Base-by-base conservation (phyloP, 1,284 basidiomycete genomes). In the Ganoderma lucidum region DNA sequence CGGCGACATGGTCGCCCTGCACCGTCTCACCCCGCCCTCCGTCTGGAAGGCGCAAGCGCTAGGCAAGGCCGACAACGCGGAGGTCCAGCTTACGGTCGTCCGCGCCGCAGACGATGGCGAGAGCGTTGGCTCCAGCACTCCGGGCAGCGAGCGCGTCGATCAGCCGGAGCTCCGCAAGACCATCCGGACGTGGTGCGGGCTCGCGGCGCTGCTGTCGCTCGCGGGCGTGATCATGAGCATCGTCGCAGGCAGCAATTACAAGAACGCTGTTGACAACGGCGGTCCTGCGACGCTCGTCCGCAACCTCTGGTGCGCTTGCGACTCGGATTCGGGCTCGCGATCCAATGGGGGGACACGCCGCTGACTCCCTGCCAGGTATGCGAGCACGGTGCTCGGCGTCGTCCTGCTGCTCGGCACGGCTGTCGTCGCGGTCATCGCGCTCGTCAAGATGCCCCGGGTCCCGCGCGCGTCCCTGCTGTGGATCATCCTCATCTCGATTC, bases 121-220 rank as follows among this genome's bases (percentile, higher is more conserved):
- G 5, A 23, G 44, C 8, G 15, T 45, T 5, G 44, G 17, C 15
- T 8, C 6, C 44, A 19, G 15, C 32, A 42, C 17, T 6, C 37
- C 41, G 8, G 35, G 39, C 23, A 19, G 17, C 44, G 64, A 30
- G 19, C 8, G 42, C 39, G 74, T 68, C n/a, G 78, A 81, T 60
- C 71, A 77, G 42, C 78, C 78, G 17, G 69, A 71, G 2, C 66
- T 66, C 37, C 78, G 82, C 17, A 73, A 72, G 61, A 74, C 73
- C 75, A 78, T 78, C 67, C 78, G 81, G 44, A 75, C 75, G 41
- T 74, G 77, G 45, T 75, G 70, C 53, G 76, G 75, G 42, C 63
- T 65, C 9, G 62, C 75, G n/a, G 63, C 59, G 10, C 39, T 80
- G 4, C 37, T 74, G 6, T 78, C 76, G 63, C 64, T 78, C 30